A percentile compares a stretch with the other conserved stretches of the same genome.
phyloP scores from a whole-genome alignment of 768 basidiomycete genomes.

The Dentipellis sp. region DNA sequence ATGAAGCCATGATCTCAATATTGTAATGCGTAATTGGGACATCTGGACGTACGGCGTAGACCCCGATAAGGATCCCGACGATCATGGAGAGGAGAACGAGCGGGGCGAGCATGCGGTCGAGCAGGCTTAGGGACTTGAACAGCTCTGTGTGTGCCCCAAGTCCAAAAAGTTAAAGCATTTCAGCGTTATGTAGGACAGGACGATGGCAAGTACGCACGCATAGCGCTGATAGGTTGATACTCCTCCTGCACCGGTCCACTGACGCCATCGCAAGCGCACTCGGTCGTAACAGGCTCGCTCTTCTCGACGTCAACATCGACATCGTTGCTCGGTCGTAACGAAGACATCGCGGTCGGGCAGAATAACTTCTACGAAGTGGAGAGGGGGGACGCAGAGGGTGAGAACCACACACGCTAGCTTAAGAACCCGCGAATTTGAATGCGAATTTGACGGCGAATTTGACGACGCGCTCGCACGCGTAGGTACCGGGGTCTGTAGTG shows the following conservation, averaged over 20 bases:
- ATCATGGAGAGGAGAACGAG: conserved; percentile 68
- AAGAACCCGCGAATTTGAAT: neutral
- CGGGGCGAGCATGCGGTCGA: conserved; percentile 56
- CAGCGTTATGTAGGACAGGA: neutral
- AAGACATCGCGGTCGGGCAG: neutral
- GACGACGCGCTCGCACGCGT: too few species aligned
- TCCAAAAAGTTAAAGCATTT: neutral
- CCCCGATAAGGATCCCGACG: conserved; percentile 65
- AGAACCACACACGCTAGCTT: neutral
- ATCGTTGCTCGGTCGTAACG: neutral
- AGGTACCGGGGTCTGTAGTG: too few species aligned
- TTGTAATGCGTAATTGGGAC: conserved; percentile 46
- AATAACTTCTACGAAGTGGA: neutral
- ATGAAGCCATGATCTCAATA: neutral
- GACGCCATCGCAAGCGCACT: neutral
- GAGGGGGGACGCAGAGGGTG: neutral
- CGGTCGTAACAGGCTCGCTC: neutral
- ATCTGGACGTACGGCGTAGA: conserved; percentile 49
- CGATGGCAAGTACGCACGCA: neutral
- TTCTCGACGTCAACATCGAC: too few species aligned
- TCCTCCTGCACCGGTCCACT: neutral
- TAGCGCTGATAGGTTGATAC: neutral
- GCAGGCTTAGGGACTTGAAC: conserved; percentile 26
- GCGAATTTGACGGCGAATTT: neutral
- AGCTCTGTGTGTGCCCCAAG: neutral